Evolutionary conservation across 2,329 filamentous ascomycete genomes (phyloP).

Genomic region (Davidsoniella neocaledoniae): DNA sequence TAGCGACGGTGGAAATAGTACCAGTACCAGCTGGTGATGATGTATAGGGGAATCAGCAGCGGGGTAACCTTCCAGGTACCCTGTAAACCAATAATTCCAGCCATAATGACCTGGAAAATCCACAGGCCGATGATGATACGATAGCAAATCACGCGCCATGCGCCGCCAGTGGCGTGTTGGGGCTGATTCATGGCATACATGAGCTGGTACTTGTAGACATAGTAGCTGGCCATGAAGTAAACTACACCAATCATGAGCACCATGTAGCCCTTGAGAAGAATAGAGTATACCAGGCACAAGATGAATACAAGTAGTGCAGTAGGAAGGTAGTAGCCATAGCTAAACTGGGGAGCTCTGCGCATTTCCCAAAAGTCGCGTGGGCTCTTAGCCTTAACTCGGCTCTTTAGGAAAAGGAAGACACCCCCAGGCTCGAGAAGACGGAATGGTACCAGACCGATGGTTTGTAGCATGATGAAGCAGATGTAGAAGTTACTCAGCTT

Average conservation of each 20-base stretch:
- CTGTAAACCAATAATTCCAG: constrained; percentile 64
- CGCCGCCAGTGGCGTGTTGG: constrained; percentile 79
- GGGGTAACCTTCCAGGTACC: constrained; percentile 56
- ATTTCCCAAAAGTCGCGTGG: constrained; percentile 79
- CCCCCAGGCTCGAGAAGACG: constrained; percentile 79
- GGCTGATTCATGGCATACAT: constrained; percentile 97
- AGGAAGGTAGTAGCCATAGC: constrained; percentile 90
- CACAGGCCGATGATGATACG: constrained; percentile 72
- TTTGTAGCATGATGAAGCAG: constrained; percentile 87
- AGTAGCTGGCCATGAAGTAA: constrained; percentile 72
- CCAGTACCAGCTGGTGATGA: constrained; percentile 75
- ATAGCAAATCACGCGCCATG: constrained; percentile 94
- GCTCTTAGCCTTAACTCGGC: constrained; percentile 62
- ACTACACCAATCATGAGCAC: constrained; percentile 68
- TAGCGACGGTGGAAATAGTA: constrained; percentile 69
- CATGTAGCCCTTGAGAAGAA: constrained; percentile 61
- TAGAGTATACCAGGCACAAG: constrained; percentile 87
- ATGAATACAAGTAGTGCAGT: constrained; percentile 88
- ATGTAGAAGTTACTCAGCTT: constrained; percentile 70
- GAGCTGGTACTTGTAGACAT: constrained; percentile 92
- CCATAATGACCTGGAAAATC: constrained; percentile 82
- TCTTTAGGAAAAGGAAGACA: constrained; percentile 68
- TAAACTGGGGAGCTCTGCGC: constrained; percentile 68
- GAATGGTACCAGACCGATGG: constrained; percentile 84
- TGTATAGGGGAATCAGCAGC: constrained; percentile 58